Evolutionary conservation across 345 rosid genomes (phyloP).

Genomic region (Streptanthus diversifolius): DNA sequence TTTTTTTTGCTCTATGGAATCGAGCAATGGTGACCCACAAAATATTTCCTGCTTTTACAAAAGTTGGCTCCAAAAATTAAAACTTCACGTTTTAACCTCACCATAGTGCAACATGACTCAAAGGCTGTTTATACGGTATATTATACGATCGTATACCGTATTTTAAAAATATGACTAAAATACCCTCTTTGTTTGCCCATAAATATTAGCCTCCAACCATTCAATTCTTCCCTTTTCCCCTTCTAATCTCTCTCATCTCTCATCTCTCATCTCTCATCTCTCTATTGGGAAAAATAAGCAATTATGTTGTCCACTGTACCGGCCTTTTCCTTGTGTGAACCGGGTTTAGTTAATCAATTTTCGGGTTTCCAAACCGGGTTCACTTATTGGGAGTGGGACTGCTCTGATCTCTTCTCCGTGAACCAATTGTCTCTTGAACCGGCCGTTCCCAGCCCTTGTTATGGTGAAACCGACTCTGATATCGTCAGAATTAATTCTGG

Average conservation of each 20-base stretch:
- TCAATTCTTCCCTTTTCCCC: slow-evolving; percentile 91
- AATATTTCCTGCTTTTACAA: slow-evolving; percentile 33
- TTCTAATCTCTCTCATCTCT: slow-evolving; percentile 47
- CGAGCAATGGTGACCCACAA: slow-evolving; percentile 18
- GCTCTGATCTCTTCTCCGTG: slow-evolving; percentile 36
- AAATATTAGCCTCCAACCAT: slow-evolving; percentile 57
- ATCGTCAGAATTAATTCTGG: slow-evolving; percentile 21
- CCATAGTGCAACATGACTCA: slow-evolving; percentile 53
- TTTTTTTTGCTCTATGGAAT: background rate
- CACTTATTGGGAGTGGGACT: slow-evolving; percentile 55
- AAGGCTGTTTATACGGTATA: slow-evolving; percentile 35
- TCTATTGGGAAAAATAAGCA: slow-evolving; percentile 22
- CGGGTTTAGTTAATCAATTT: slow-evolving; percentile 41
- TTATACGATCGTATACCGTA: slow-evolving; percentile 14
- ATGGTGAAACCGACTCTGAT: slow-evolving; percentile 30
- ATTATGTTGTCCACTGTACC: slow-evolving; percentile 59
- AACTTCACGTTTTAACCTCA: slow-evolving; percentile 31
- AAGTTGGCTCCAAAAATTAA: slow-evolving; percentile 11
- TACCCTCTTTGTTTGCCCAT: slow-evolving; percentile 37
- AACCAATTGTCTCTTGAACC: slow-evolving; percentile 37
- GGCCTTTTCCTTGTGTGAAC: slow-evolving; percentile 37
- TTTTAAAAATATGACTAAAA: slow-evolving; percentile 22
- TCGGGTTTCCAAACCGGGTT: slow-evolving; percentile 45
- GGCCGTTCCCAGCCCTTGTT: slow-evolving; percentile 27
- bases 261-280: slow-evolving; percentile 40